phyloP scores from a whole-genome alignment of 192 early-diverging fungal genomes.

The Pilaira anomala region DNA sequence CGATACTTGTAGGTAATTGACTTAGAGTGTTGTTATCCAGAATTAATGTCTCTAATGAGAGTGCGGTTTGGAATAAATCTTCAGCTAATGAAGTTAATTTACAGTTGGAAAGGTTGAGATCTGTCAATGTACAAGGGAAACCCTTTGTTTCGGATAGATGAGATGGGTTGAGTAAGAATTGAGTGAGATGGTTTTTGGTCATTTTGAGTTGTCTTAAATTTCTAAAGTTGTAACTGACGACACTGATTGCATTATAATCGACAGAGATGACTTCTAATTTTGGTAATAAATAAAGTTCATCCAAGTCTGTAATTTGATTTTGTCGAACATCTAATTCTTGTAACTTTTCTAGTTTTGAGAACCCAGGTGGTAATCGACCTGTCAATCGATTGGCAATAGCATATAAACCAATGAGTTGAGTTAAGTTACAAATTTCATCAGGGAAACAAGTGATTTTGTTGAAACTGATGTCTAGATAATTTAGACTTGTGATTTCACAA shows the following conservation, averaged over 20 bases:
- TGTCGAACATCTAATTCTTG: conserved; percentile 77
- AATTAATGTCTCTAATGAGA: conserved; percentile 52
- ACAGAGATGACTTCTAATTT: conserved; percentile 59
- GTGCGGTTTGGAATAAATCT: conserved; percentile 55
- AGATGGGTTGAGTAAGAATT: conserved; percentile 53
- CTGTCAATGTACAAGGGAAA: conserved; percentile 21
- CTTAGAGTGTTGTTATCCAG: conserved; percentile 71
- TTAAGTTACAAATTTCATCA: conserved; percentile 66
- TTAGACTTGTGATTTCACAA: conserved; percentile 55
- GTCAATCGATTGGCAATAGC: conserved; percentile 73
- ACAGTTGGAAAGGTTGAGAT: conserved; percentile 61
- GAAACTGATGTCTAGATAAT: conserved; percentile 77
- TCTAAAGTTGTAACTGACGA: conserved; percentile 55
- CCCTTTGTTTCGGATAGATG: neutral
- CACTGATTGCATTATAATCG: conserved; percentile 70
- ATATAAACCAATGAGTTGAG: conserved; percentile 56
- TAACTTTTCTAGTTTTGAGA: conserved; percentile 57
- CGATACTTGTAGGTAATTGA: conserved; percentile 59
- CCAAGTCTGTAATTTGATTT: conserved; percentile 71
- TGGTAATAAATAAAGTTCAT: conserved; percentile 50
- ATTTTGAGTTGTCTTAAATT: conserved; percentile 56
- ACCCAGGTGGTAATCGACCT: conserved; percentile 62
- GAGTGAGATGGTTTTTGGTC: conserved; percentile 67
- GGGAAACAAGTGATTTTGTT: conserved; percentile 76
- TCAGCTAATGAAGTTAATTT: conserved; percentile 63